Conservation (phyloP, 331 rosid genomes). For the Erythrophleum ivorense region DNA sequence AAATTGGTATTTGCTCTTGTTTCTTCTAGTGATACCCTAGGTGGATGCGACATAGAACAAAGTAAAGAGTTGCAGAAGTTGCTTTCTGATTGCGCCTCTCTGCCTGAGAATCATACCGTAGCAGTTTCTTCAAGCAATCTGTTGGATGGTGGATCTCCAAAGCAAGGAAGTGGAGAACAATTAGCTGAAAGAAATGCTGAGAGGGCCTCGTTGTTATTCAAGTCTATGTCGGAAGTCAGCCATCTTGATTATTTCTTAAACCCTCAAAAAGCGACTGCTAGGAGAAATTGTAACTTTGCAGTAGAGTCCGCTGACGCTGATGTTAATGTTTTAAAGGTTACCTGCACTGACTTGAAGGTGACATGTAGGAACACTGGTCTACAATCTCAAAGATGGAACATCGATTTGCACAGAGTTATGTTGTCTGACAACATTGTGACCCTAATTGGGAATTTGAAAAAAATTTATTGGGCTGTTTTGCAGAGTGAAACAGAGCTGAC, state of each 20-base stretch:
- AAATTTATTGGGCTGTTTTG: conserved; percentile 55
- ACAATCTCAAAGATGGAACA: conserved; percentile 40
- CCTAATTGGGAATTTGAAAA: conserved; percentile 50
- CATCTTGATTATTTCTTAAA: conserved; percentile 73
- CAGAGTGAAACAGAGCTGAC: conserved; percentile 57
- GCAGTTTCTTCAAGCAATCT: conserved; percentile 44
- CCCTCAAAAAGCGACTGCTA: conserved; percentile 56
- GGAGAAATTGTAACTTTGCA: conserved; percentile 43
- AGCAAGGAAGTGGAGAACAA: conserved; percentile 47
- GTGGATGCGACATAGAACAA: conserved; percentile 49
- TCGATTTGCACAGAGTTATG: conserved; percentile 49
- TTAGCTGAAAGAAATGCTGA: conserved; percentile 52
- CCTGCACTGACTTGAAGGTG: conserved; percentile 41
- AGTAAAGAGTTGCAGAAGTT: conserved; percentile 49
- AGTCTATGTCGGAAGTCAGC: conserved; percentile 67
- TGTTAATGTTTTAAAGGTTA: conserved; percentile 44
- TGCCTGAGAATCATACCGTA: conserved; percentile 36
- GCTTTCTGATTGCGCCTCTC: conserved; percentile 47
- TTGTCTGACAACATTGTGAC: conserved; percentile 53
- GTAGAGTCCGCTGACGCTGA: conserved; percentile 44
- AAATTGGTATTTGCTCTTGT: conserved; percentile 52
- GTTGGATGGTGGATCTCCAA: conserved; percentile 38
- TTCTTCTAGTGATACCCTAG: conserved; percentile 49
- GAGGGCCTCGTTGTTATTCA: conserved; percentile 60
- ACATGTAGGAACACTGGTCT: neutral